phyloP scores from a whole-genome alignment of 192 early-diverging fungal genomes.

The Piromyces sp. region DNA sequence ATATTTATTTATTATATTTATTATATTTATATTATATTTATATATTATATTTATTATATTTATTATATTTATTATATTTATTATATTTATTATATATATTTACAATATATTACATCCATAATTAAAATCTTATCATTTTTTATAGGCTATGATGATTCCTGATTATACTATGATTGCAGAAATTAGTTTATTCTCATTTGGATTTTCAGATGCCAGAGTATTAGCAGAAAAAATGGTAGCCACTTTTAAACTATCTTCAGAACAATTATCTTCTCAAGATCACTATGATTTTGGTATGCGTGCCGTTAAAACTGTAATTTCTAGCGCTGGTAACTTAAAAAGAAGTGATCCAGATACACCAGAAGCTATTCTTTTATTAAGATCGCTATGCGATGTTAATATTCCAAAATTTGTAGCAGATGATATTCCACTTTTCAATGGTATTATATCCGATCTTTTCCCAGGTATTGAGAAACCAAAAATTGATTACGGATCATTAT shows the following conservation, averaged over 20 bases:
- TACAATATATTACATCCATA: too few relatives aligned
- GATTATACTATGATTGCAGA: slow-evolving; percentile 52
- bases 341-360: slow-evolving; percentile 28
- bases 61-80: too few relatives aligned
- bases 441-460: slow-evolving; percentile 39
- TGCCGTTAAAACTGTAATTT: slow-evolving; percentile 45
- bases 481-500: slow-evolving; percentile 34
- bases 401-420: slow-evolving; percentile 40
- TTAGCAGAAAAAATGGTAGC: slow-evolving; percentile 45
- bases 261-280: slow-evolving; percentile 43
- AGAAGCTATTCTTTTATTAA: slow-evolving; percentile 34
- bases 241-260: slow-evolving; percentile 38
- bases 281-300: slow-evolving; percentile 49
- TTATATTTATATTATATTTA: too few relatives aligned
- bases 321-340: slow-evolving; percentile 37
- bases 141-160: slow-evolving; percentile 43
- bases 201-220: slow-evolving; percentile 36
- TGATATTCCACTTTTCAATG: slow-evolving; percentile 42
- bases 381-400: slow-evolving; percentile 38
- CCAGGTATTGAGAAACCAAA: slow-evolving; percentile 33
- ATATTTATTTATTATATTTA: too few relatives aligned
- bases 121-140: not conserved
- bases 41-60: too few relatives aligned
- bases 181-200: slow-evolving; percentile 40
- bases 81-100: too few relatives aligned